A percentile compares a stretch with the other conserved stretches of the same genome.
Conservation (phyloP, 495 filamentous ascomycete species). For the Penicillium lividum region DNA sequence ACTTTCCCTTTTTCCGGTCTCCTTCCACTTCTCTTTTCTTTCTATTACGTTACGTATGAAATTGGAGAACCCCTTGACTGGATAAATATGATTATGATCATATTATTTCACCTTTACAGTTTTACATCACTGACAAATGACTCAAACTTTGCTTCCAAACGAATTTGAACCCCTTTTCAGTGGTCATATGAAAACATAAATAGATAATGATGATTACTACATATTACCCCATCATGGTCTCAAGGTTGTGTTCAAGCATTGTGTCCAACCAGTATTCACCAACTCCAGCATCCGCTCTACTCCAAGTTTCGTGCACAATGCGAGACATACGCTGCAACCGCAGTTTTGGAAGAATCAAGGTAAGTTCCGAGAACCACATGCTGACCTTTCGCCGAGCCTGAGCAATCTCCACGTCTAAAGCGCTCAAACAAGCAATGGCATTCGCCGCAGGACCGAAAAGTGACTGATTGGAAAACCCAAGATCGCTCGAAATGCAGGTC, state of each 20-base stretch:
- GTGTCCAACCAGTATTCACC: conserved; percentile 27
- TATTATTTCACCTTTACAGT: too few species aligned
- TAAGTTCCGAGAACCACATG: conserved; percentile 25
- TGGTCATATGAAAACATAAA: not conserved
- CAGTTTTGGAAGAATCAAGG: conserved; percentile 27
- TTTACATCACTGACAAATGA: too few species aligned
- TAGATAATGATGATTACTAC: too few species aligned
- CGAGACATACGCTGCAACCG: conserved; percentile 26
- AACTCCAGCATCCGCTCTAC: conserved; percentile 23
- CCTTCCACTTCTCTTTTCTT: too few species aligned
- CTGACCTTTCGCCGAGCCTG: conserved; percentile 29
- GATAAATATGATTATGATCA: too few species aligned
- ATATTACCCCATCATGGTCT: conserved; percentile 29
- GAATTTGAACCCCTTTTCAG: not conserved
- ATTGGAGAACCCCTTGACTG: too few species aligned
- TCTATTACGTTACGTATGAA: too few species aligned
- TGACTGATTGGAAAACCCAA: conserved; percentile 26
- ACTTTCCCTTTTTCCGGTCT: too few species aligned
- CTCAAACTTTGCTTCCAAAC: too few species aligned
- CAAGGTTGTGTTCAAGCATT: conserved; percentile 28
- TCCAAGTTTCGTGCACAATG: conserved; percentile 27
- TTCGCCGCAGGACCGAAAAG: conserved; percentile 21
- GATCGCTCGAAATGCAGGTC: conserved; percentile 28
- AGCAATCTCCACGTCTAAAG: conserved; percentile 30
- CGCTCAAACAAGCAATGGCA: conserved; percentile 24